Evolutionary conservation across 768 basidiomycete species (phyloP).

Genomic region (Tricholoma bakamatsutake): DNA sequence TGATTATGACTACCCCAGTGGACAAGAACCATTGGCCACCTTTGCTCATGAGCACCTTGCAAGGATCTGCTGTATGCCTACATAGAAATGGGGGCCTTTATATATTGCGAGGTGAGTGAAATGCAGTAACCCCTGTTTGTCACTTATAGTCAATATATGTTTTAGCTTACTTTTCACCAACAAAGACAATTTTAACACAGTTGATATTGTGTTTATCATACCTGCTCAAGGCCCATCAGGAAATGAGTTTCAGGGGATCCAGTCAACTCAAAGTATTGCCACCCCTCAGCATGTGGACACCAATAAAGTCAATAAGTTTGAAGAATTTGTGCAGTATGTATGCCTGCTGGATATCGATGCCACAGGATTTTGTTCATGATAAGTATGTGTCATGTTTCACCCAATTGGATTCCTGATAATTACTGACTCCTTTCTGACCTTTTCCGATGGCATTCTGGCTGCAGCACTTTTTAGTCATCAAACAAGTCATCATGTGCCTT

Average conservation of each 20-base stretch:
- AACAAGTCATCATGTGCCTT: too few species aligned
- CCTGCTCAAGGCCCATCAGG: not conserved
- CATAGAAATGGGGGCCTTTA: not conserved
- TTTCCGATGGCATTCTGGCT: too few species aligned
- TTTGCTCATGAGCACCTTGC: not conserved
- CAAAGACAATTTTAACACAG: not conserved
- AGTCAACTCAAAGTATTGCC: too few species aligned
- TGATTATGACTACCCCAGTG: not conserved
- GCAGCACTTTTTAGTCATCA: too few species aligned
- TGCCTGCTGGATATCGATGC: too few species aligned
- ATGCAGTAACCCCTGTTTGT: not conserved
- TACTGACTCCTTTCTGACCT: too few species aligned
- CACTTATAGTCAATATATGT: not conserved
- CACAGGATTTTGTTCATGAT: not conserved
- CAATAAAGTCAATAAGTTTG: not conserved
- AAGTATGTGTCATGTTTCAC: too few species aligned
- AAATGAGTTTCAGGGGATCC: not conserved
- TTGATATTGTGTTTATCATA: too few species aligned
- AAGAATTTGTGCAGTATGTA: too few species aligned
- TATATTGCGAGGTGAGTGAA: not conserved
- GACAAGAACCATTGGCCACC: not conserved
- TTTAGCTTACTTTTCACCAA: not conserved
- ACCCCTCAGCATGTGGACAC: not conserved
- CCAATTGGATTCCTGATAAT: too few species aligned
- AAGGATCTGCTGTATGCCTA: not conserved